Evolutionary conservation across 2,329 filamentous ascomycete species (phyloP), one percentile per base, ranked within the genome.

Genomic region (Diaporthe capsici): DNA sequence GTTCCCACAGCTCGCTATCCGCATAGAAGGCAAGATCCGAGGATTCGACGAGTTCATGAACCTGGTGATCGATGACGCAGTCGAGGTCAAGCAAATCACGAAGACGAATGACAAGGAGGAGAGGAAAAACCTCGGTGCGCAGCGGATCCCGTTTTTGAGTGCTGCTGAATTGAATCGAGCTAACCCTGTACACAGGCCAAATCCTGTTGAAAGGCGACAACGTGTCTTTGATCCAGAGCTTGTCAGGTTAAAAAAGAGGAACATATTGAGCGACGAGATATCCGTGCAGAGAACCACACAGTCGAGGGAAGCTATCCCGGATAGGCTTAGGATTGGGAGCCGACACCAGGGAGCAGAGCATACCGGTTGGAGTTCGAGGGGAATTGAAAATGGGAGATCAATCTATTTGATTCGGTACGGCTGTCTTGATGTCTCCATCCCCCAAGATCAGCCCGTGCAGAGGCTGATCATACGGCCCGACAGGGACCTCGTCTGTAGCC

Each of bases 41-140:
- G 96, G 97, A 20, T 99, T 99, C 80, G 97, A 99, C 84, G 97
- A 99, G 85, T 99, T 98, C 87, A 98, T 99, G 96, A 99, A 99
- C 87, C 89, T 99, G 68, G 97, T 77, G 49, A 91, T 98, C 79
- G 97, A 99, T 82, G 95, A 99, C 81, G 97, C 97, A 42, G 92
- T 98, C 75, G 96, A 98, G 86, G 95, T 99, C 60, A 94, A 93
- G 84, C 91, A 95, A 82, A 88, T 94, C 73, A 95, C 94, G 78
- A 98, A 97, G 88, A 92, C 91, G 22, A 93, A 94, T 80, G 84
- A 88, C 57, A 92, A 93, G 79, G 96, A 97, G 86, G 92, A 91
- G 79, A 90, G 96, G 83, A 92, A 94, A 84, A 55, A 15, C 47
- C 58, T 39, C 31, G 49, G 55, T 20, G 51, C 34, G 71, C 58